Conservation (phyloP, 2,329 filamentous ascomycete genomes). For the Cercospora sp. region DNA sequence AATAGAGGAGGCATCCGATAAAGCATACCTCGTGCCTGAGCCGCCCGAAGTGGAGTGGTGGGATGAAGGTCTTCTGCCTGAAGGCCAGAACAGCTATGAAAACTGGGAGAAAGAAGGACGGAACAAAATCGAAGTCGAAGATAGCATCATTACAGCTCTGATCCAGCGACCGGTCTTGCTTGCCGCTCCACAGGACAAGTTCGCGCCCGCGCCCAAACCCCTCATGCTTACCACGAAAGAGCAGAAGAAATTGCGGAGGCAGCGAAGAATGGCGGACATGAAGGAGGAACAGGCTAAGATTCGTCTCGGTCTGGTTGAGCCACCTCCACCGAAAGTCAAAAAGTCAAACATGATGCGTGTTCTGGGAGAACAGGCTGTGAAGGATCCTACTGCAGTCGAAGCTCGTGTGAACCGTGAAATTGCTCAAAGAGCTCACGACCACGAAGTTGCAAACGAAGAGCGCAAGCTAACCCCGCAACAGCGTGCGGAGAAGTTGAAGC, state of each 20-base stretch:
- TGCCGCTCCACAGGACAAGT: slow-evolving; percentile 87
- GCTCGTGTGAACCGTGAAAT: slow-evolving; percentile 92
- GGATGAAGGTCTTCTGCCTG: slow-evolving; percentile 84
- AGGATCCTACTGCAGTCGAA: slow-evolving; percentile 96
- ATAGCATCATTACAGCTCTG: slow-evolving; percentile 85
- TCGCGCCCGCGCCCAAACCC: slow-evolving; percentile 74
- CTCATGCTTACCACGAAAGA: slow-evolving; percentile 92
- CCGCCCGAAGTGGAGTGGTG: slow-evolving; percentile 96
- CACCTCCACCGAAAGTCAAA: slow-evolving; percentile 93
- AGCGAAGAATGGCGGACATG: slow-evolving; percentile 85
- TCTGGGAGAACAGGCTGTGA: slow-evolving; percentile 85
- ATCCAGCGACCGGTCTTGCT: slow-evolving; percentile 91
- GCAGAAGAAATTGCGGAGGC: slow-evolving; percentile 84
- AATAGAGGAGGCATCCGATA: slow-evolving; percentile 91
- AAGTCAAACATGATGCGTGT: slow-evolving; percentile 98
- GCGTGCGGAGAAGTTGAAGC: slow-evolving; percentile 75
- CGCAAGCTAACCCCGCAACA: slow-evolving; percentile 88
- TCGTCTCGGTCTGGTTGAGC: slow-evolving; percentile 81
- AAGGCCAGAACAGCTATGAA: slow-evolving; percentile 65
- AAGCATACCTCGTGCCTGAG: slow-evolving; percentile 74
- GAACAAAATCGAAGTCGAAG: slow-evolving; percentile 73
- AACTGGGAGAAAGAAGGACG: slow-evolving; percentile 62
- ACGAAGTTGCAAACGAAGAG: slow-evolving; percentile 76
- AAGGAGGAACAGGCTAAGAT: slow-evolving; percentile 98
- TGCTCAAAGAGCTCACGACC: slow-evolving; percentile 76